Evolutionary conservation across 805 yeast genomes (phyloP).

Genomic region (Barnettozyma californica): DNA sequence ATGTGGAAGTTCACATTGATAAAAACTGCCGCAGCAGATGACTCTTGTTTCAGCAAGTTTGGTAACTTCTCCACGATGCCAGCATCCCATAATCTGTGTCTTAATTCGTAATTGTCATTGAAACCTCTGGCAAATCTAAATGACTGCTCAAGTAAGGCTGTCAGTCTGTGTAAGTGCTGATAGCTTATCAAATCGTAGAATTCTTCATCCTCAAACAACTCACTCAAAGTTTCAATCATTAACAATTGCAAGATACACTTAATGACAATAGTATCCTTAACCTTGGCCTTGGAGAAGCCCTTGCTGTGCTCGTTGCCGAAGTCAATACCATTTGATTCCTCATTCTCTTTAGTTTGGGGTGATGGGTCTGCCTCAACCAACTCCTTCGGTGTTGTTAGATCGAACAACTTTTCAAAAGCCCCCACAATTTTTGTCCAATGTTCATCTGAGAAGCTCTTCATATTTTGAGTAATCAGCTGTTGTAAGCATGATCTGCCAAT

Average conservation of each 20-base stretch:
- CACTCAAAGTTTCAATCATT: conserved; percentile 82
- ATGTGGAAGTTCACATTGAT: conserved; percentile 75
- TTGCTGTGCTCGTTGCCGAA: conserved; percentile 24
- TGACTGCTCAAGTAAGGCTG: conserved; percentile 57
- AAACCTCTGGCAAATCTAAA: conserved; percentile 81
- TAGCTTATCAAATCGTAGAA: conserved; percentile 71
- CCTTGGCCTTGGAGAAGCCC: conserved; percentile 32
- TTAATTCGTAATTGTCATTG: conserved; percentile 80
- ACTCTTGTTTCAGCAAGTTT: conserved; percentile 85
- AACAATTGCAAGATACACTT: conserved; percentile 87
- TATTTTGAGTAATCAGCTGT: conserved; percentile 72
- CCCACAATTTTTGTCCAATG: conserved; percentile 75
- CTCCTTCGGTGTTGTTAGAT: conserved; percentile 80
- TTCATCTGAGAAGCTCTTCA: conserved; percentile 48
- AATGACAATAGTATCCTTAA: conserved; percentile 75
- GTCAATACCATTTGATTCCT: conserved; percentile 12
- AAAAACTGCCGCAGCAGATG: conserved; percentile 82
- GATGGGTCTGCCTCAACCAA: conserved; percentile 53
- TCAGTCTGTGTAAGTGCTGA: conserved; percentile 51
- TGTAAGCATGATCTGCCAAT: conserved; percentile 89
- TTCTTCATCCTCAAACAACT: conserved; percentile 62
- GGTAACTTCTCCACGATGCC: conserved; percentile 92
- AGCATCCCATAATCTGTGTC: conserved; percentile 86
- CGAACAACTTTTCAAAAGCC: conserved; percentile 67
- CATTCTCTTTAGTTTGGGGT: conserved; percentile 13